Evolutionary conservation across 257 asterid species (phyloP).

Genomic region (Primulina eburnea): DNA sequence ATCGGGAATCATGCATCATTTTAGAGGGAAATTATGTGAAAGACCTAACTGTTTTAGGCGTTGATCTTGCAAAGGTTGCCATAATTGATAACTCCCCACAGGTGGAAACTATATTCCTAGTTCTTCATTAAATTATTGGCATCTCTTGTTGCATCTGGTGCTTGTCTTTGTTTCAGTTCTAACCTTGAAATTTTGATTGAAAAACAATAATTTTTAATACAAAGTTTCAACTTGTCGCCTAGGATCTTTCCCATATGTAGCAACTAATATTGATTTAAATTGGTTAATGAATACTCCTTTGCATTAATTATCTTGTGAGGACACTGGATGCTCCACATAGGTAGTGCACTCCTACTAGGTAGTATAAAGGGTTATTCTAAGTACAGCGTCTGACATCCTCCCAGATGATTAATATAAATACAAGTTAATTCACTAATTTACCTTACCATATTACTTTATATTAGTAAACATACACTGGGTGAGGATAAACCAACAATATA

Average conservation of each 20-base stretch:
- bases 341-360: background rate
- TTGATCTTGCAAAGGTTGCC: slow-evolving; percentile 86
- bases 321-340: background rate
- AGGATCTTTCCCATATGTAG: background rate
- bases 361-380: background rate
- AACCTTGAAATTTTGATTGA: slow-evolving; percentile 1
- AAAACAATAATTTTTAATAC: background rate
- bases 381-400: background rate
- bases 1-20: slow-evolving; percentile 90
- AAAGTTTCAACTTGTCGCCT: background rate
- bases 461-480: background rate
- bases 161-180: slow-evolving; percentile 13
- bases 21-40: slow-evolving; percentile 70
- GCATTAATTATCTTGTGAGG: background rate
- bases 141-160: slow-evolving; percentile 17
- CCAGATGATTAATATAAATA: background rate
- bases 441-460: background rate
- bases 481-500: background rate
- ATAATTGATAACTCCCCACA: slow-evolving; percentile 93
- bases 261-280: background rate
- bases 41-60: slow-evolving; percentile 92
- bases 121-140: background rate
- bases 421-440: background rate
- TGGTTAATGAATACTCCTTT: background rate
- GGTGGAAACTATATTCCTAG: slow-evolving; percentile 42